Evolutionary conservation across 345 rosid species (phyloP).

Genomic region (Populus simonii): DNA sequence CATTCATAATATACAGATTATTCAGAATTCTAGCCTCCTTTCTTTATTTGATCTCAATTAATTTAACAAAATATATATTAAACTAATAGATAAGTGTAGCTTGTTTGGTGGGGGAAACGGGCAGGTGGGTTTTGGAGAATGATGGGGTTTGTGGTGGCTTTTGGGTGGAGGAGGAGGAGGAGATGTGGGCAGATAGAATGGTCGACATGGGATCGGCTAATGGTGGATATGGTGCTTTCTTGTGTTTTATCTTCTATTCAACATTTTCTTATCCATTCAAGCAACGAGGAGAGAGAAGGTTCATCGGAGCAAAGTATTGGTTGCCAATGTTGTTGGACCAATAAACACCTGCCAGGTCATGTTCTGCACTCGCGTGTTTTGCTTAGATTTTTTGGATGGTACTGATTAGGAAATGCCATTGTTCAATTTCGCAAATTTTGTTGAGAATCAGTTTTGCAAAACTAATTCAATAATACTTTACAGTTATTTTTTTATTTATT

Average conservation of each 20-base stretch:
- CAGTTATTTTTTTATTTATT: too few relatives aligned
- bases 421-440: too few relatives aligned
- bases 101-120: conserved; percentile 11
- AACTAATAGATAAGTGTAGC: conserved; percentile 17
- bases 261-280: background rate
- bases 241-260: background rate
- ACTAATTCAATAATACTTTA: too few relatives aligned
- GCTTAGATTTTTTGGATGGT: background rate
- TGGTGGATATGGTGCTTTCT: conserved; percentile 16
- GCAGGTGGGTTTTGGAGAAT: conserved; percentile 6
- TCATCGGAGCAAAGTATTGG: background rate
- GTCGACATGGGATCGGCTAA: conserved; percentile 48
- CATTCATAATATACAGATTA: too few relatives aligned
- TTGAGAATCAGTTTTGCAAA: too few relatives aligned
- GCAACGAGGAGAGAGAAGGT: background rate
- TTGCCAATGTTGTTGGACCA: background rate
- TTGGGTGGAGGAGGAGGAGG: conserved; percentile 38
- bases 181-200: conserved; percentile 39
- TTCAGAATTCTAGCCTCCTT: too few relatives aligned
- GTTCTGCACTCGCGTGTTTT: background rate
- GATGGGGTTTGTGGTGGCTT: conserved; percentile 26
- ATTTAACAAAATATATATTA: too few relatives aligned
- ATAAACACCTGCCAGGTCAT: background rate
- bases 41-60: too few relatives aligned
- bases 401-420: too few relatives aligned